phyloP scores from a whole-genome alignment of 1,284 basidiomycete genomes.

The Naganishia liquefaciens region DNA sequence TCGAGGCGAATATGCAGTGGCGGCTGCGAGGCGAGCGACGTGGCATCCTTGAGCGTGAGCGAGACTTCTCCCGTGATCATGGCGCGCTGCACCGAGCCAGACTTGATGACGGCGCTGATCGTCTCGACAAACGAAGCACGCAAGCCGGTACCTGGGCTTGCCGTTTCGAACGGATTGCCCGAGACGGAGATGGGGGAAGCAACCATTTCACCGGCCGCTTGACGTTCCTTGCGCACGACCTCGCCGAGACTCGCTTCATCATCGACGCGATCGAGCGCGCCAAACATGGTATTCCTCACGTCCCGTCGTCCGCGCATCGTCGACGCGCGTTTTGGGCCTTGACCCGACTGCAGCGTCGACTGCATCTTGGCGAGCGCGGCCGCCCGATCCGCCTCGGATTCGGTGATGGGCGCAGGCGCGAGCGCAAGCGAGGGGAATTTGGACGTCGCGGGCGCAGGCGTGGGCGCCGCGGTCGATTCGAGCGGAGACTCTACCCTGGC shows the following conservation, averaged over 20 bases:
- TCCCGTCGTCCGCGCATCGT: conserved; percentile 57
- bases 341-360: conserved; percentile 50
- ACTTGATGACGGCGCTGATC: conserved; percentile 56
- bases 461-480: conserved; percentile 31
- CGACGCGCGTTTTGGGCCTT: conserved; percentile 45
- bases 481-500: conserved; percentile 34
- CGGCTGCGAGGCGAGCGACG: conserved; percentile 23
- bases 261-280: conserved; percentile 31
- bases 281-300: conserved; percentile 56
- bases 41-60: conserved; percentile 40
- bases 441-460: conserved; percentile 3
- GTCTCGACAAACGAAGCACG: conserved; percentile 56
- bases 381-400: conserved; percentile 55
- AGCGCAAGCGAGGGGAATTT: conserved; percentile 47
- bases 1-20: conserved; percentile 55
- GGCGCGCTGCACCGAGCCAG: conserved; percentile 52
- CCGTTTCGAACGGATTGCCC: conserved; percentile 36
- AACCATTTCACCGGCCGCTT: background rate
- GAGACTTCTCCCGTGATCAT: conserved; percentile 59
- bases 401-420: conserved; percentile 53
- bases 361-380: conserved; percentile 58
- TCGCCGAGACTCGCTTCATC: conserved; percentile 39
- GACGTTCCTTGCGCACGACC: conserved; percentile 28
- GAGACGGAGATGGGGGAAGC: conserved; percentile 11
- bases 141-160: conserved; percentile 42